Base-by-base conservation (phyloP, 495 filamentous ascomycete genomes). In the Penicillium chermesinum region DNA sequence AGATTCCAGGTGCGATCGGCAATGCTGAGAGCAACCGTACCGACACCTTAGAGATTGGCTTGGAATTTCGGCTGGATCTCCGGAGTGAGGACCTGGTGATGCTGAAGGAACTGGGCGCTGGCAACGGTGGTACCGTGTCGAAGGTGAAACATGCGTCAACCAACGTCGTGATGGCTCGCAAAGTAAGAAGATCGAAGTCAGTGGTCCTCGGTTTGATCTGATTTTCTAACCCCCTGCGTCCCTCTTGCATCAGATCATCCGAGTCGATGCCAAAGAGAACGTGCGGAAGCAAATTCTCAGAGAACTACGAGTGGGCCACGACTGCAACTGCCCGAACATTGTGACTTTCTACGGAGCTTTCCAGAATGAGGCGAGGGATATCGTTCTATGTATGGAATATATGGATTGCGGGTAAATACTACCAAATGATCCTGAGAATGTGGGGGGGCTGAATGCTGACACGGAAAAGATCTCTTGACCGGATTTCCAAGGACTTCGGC, bases 311-410 rank as follows among this genome's bases (percentile, higher is more conserved):
- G 96, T 98, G 55, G 96, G 96, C 81, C 89, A 95, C 63, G 91
- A 96, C 51, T 97, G 93, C 69, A 93, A 95, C 51, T 96, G 86
- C 7, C 87, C 91, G 34, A 89, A 90, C 62, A 97, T 98, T 57
- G 93, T 98, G 18, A 94, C 84, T 12, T 97, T 97, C 67, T 96
- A 96, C 58, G 93, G 93, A 39, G 93, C 93, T 17, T 97, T 97
- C 68, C 79, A 96, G 48, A 96, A 95, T 57, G 89, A 96, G 55
- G 86, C 85, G 38, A 87, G 93, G 53, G 93, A 97, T 70, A 94
- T 98, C 50, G 89, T 96, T 50, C 86, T 98, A 86, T 98, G 93
- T 64, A 98, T 98, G 93, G 93, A 98, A 65, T 96, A 98, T 61
- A 95, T 95, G 90, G 93, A 98, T 73, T 88, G 89, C 68, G 94